Percentiles rank a stretch among this genome's conserved stretches.
phyloP scores from a whole-genome alignment of 805 yeast species.

The Kodamaea neixiangensis region DNA sequence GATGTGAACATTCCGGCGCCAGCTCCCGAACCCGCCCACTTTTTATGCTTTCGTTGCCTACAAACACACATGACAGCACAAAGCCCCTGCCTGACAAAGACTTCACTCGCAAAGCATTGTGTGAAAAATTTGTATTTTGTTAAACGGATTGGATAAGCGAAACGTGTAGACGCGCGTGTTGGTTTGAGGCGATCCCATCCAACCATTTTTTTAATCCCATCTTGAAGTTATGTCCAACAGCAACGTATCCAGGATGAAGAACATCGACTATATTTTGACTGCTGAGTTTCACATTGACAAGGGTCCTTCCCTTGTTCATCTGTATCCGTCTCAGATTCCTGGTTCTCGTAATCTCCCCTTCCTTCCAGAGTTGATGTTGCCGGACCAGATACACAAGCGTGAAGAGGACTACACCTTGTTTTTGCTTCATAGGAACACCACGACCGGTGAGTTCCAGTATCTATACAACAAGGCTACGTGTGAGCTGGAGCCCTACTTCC shows the following conservation, averaged over 20 bases:
- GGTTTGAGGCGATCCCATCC: neutral
- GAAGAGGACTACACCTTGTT: slow-evolving; percentile 61
- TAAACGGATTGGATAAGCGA: slow-evolving; percentile 1
- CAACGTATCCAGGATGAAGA: slow-evolving; percentile 17
- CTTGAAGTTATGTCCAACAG: neutral
- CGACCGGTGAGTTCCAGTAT: slow-evolving; percentile 42
- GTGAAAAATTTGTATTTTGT: neutral
- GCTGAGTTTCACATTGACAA: slow-evolving; percentile 79
- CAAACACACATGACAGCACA: neutral
- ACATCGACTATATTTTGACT: slow-evolving; percentile 59
- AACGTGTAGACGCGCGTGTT: slow-evolving; percentile 1
- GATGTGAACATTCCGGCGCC: neutral
- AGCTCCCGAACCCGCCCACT: neutral
- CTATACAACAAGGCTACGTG: slow-evolving; percentile 31
- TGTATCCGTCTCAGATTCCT: slow-evolving; percentile 51
- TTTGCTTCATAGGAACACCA: slow-evolving; percentile 48
- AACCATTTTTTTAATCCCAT: neutral
- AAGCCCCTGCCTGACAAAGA: neutral
- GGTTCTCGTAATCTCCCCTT: slow-evolving; percentile 38
- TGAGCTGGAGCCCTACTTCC: slow-evolving; percentile 48
- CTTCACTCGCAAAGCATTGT: neutral
- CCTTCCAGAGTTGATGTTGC: slow-evolving; percentile 60
- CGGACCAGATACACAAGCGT: slow-evolving; percentile 58
- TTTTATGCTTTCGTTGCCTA: neutral
- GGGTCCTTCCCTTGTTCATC: slow-evolving; percentile 68